phyloP scores from a whole-genome alignment of 148 eudicot species.

The Fallopia convolvulus region DNA sequence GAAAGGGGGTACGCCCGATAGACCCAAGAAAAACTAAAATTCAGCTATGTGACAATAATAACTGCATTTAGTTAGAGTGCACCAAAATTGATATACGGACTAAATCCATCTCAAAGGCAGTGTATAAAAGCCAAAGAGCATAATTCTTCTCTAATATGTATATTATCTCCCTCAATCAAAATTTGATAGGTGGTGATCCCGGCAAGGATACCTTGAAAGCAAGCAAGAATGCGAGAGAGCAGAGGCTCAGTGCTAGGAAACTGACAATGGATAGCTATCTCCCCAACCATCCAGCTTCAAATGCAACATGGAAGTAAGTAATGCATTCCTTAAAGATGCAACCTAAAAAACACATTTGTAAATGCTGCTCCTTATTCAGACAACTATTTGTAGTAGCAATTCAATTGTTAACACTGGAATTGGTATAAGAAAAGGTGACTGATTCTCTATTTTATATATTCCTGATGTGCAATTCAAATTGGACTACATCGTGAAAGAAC shows the following conservation, averaged over 20 bases:
- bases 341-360: not conserved
- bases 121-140: not conserved
- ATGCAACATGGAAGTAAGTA: slow-evolving; percentile 64
- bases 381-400: not conserved
- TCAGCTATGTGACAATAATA: no score
- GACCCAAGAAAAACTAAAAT: no score
- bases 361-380: not conserved
- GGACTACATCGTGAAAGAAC: not conserved
- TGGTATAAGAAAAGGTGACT: not conserved
- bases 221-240: slow-evolving; percentile 4
- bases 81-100: no score
- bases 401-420: not conserved
- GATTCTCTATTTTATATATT: not conserved
- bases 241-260: not conserved
- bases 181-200: not conserved
- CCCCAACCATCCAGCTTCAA: slow-evolving; percentile 36
- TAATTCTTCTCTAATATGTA: not conserved
- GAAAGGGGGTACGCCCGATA: no score
- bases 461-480: not conserved
- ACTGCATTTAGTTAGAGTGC: no score
- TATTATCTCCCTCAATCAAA: not conserved
- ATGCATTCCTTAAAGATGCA: not conserved
- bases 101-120: no score
- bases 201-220: not conserved
- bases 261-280: slow-evolving; percentile 15